Evolutionary conservation across 2,329 filamentous ascomycete species (phyloP).

Genomic region (Aspergillus texensis): DNA sequence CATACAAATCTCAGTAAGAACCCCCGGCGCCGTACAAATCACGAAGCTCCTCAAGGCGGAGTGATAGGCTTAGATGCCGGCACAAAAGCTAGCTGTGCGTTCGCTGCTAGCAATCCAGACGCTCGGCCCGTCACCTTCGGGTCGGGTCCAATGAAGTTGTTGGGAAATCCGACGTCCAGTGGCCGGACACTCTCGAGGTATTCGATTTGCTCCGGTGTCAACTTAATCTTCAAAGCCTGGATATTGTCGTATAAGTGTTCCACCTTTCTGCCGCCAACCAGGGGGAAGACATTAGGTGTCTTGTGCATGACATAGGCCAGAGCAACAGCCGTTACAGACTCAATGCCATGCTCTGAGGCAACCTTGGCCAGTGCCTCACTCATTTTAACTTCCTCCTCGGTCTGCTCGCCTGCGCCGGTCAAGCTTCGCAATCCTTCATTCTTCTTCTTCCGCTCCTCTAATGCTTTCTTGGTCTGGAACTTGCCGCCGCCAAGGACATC

Average conservation of each 20-base stretch:
- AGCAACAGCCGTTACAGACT: conserved; percentile 64
- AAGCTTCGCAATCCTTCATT: conserved; percentile 46
- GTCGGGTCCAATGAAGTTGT: conserved; percentile 55
- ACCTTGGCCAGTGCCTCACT: conserved; percentile 63
- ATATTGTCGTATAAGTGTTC: conserved; percentile 59
- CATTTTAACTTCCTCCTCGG: conserved; percentile 55
- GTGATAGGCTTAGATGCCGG: conserved; percentile 21
- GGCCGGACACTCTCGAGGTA: conserved; percentile 64
- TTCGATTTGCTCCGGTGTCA: conserved; percentile 65
- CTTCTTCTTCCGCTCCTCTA: conserved; percentile 46
- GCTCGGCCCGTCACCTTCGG: conserved; percentile 25
- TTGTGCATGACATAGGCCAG: conserved; percentile 76
- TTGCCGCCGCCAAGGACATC: conserved; percentile 58
- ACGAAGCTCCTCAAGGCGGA: neutral
- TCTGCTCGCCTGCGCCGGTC: conserved; percentile 40
- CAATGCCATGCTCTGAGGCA: conserved; percentile 58
- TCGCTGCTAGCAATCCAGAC: conserved; percentile 8
- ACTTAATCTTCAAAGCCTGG: conserved; percentile 36
- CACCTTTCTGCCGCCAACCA: conserved; percentile 70
- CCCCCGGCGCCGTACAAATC: neutral
- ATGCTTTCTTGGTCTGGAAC: conserved; percentile 53
- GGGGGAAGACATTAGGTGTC: conserved; percentile 72
- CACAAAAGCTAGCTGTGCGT: conserved; percentile 25
- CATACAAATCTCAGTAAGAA: neutral
- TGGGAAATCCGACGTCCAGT: conserved; percentile 70